phyloP scores from a whole-genome alignment of 129 eudicot species.

The Logfia minima region DNA sequence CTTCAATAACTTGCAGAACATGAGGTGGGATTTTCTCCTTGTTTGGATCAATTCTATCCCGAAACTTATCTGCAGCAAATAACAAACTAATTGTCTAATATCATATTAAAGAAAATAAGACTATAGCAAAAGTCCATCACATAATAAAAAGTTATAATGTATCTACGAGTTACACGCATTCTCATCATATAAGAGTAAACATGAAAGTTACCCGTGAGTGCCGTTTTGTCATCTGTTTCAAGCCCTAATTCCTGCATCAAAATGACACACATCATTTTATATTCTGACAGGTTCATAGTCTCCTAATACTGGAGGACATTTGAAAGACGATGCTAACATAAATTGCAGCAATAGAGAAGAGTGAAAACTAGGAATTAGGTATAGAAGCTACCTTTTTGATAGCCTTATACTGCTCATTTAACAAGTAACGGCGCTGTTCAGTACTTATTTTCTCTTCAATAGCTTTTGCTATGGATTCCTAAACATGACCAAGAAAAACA shows the following conservation, averaged over 20 bases:
- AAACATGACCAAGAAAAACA: constrained; percentile 6
- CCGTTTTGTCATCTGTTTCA: constrained; percentile 97
- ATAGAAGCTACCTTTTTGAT: constrained; percentile 69
- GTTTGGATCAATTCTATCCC: constrained; percentile 92
- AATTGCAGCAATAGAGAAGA: constrained; percentile 13
- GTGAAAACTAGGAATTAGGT: constrained; percentile 1
- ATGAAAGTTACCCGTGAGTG: constrained; percentile 72
- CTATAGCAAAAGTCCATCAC: constrained; percentile 2
- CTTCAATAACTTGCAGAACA: constrained; percentile 96
- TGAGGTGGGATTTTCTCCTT: constrained; percentile 91
- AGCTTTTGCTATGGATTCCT: constrained; percentile 98
- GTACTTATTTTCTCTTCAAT: constrained; percentile 98
- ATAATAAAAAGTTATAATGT: neutral
- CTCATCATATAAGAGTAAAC: constrained; percentile 8
- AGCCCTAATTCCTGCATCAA: constrained; percentile 82
- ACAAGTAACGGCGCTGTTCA: constrained; percentile 95
- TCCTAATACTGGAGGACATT: neutral
- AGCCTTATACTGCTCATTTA: constrained; percentile 96
- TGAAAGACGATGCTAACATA: neutral
- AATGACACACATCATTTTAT: neutral
- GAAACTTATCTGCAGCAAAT: constrained; percentile 71
- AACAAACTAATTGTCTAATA: neutral
- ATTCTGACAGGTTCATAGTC: neutral
- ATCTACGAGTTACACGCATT: constrained; percentile 15
- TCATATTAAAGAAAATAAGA: neutral